Percentiles rank a stretch among this genome's conserved stretches.
phyloP scores from a whole-genome alignment of 2,329 filamentous ascomycete species.

The Clarireedia homoeocarpa region DNA sequence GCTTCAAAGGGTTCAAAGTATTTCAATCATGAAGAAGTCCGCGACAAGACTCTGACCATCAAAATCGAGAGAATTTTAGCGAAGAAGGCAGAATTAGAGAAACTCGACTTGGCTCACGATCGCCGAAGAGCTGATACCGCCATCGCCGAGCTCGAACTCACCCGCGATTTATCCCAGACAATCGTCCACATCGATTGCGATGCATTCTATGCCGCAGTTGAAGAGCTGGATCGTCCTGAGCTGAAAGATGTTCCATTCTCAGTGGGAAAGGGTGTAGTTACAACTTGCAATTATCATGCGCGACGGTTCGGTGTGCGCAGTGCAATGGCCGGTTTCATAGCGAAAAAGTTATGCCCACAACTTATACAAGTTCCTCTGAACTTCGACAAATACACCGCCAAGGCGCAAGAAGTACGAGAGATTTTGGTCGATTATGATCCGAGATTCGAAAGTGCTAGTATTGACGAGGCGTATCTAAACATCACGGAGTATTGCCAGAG shows the following conservation, averaged over 20 bases:
- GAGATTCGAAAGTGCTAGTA: slow-evolving; percentile 85
- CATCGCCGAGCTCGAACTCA: slow-evolving; percentile 69
- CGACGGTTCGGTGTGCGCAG: slow-evolving; percentile 84
- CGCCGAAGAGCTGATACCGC: slow-evolving; percentile 71
- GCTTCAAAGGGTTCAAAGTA: slow-evolving; percentile 94
- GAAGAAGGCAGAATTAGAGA: slow-evolving; percentile 69
- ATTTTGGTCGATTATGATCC: slow-evolving; percentile 84
- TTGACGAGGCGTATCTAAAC: slow-evolving; percentile 95
- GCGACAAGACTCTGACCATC: slow-evolving; percentile 72
- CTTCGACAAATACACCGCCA: slow-evolving; percentile 83
- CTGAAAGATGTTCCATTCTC: slow-evolving; percentile 83
- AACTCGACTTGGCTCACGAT: slow-evolving; percentile 65
- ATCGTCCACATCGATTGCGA: slow-evolving; percentile 95
- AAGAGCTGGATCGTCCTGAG: slow-evolving; percentile 76
- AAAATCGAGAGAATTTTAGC: slow-evolving; percentile 77
- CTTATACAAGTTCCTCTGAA: slow-evolving; percentile 77
- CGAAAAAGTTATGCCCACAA: slow-evolving; percentile 85
- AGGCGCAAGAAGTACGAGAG: slow-evolving; percentile 78
- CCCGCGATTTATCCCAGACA: slow-evolving; percentile 72
- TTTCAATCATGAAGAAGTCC: slow-evolving; percentile 82
- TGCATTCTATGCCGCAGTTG: slow-evolving; percentile 94
- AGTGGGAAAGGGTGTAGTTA: slow-evolving; percentile 63
- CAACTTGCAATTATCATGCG: slow-evolving; percentile 78
- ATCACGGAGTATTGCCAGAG: slow-evolving; percentile 77
- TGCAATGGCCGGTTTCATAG: slow-evolving; percentile 94